Evolutionary conservation across 129 eudicot species (phyloP), one percentile per base, ranked within the genome.

Genomic region (Heracleum sosnowskyi): DNA sequence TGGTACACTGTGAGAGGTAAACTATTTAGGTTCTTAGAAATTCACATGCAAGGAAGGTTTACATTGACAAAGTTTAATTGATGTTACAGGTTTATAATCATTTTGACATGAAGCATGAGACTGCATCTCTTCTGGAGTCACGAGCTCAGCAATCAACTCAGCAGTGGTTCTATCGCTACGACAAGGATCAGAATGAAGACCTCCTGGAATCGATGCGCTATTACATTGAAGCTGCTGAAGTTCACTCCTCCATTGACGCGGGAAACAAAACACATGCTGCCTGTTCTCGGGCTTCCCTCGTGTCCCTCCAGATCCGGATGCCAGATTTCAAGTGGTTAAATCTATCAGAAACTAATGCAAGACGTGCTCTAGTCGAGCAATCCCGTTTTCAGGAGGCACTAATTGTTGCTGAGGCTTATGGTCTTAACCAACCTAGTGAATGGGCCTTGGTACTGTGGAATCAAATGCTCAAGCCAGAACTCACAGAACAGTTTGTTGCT

Each of bases 391-490:
- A 92, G 69, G 99, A 96, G 75, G 99, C 99, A 49, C 81, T 96
- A 15, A 92, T 92, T 79, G 97, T 96, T 33, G 99, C 99, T 26
- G 99, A 96, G 83, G 99, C 99, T 5, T 96, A 96, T 76, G 91
- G 88, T 35, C 97, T 96, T 15, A 96, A 96, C 82, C 97, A 92
- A 79, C 97, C 99, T 0, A 87, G 99, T 84, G 99, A 96, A 74
- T 96, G 99, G 99, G 96, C 97, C 75, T 85, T 89, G 73, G 99
- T 96, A 4, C 87, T 96, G 68, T 96, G 99, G 99, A 91, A 96
- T 76, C 99, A 92, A 82, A 96, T 96, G 99, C 87, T 90, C 51
- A 92, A 92, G 74, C 99, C 99, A 9, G 97, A 95, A 71, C 84
- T 96, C 15, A 89, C 89, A 15, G 97, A 96, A 78, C 93, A 87